phyloP scores from a whole-genome alignment of 306 rosid species.

The Castanea crenata region DNA sequence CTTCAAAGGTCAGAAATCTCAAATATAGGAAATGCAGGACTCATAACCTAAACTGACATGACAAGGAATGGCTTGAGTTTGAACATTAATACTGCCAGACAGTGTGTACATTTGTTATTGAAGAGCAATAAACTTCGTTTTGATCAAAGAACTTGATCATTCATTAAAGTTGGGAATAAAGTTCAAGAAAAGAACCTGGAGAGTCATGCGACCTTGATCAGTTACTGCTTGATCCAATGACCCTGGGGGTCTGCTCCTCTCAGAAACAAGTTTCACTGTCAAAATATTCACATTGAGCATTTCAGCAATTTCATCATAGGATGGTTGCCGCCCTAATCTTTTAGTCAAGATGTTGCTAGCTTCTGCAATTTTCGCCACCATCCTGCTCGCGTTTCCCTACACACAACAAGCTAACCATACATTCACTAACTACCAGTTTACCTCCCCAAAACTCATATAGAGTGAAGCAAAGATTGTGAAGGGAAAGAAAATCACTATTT shows the following conservation, averaged over 20 bases:
- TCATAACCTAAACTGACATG: not conserved
- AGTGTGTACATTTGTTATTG: no score
- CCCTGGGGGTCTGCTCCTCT: slow-evolving; percentile 49
- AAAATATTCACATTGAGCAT: slow-evolving; percentile 40
- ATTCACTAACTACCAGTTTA: slow-evolving; percentile 55
- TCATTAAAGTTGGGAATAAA: not conserved
- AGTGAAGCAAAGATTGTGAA: not conserved
- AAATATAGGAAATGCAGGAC: not conserved
- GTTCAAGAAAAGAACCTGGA: slow-evolving; percentile 44
- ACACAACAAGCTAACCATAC: slow-evolving; percentile 65
- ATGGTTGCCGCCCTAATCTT: slow-evolving; percentile 48
- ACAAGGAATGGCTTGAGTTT: not conserved
- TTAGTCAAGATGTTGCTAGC: slow-evolving; percentile 48
- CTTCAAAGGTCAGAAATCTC: not conserved
- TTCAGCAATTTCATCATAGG: slow-evolving; percentile 55
- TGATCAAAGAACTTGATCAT: not conserved
- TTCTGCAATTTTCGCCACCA: slow-evolving; percentile 60
- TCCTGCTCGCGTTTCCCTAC: slow-evolving; percentile 53
- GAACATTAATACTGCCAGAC: not conserved
- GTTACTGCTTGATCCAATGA: slow-evolving; percentile 50
- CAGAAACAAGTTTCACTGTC: slow-evolving; percentile 50
- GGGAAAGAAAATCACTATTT: not conserved
- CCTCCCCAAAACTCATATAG: not conserved
- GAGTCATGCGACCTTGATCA: slow-evolving; percentile 47
- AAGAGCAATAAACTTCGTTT: not conserved